phyloP scores from a whole-genome alignment of 805 yeast genomes.

The Barnettozyma sp. region DNA sequence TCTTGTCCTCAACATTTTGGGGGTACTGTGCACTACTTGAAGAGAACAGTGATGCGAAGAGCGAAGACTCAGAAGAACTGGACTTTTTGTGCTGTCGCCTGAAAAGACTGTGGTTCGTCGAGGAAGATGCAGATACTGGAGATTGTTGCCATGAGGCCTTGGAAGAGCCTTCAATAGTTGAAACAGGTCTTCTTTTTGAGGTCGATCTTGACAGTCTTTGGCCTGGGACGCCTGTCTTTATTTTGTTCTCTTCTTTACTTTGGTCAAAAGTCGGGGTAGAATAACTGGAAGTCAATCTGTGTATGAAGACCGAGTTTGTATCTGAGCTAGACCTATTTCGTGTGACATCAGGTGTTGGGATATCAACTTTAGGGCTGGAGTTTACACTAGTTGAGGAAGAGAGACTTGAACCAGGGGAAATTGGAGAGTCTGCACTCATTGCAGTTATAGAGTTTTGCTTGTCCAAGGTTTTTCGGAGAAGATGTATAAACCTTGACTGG shows the following conservation, averaged over 20 bases:
- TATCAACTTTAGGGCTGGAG: slow-evolving; percentile 15
- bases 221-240: neutral
- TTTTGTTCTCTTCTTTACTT: neutral
- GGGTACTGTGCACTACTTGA: slow-evolving; percentile 28
- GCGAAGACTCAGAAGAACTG: slow-evolving; percentile 51
- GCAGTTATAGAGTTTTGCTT: slow-evolving; percentile 19
- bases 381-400: slow-evolving; percentile 21
- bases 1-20: slow-evolving; percentile 16
- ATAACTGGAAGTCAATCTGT: slow-evolving; percentile 27
- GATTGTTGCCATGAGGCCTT: slow-evolving; percentile 24
- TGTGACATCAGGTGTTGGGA: neutral
- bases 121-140: slow-evolving; percentile 24
- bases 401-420: slow-evolving; percentile 9
- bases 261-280: slow-evolving; percentile 29
- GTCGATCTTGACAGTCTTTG: slow-evolving; percentile 2
- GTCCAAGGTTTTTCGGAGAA: slow-evolving; percentile 38
- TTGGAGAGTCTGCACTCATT: slow-evolving; percentile 12
- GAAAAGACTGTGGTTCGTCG: slow-evolving; percentile 38
- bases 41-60: slow-evolving; percentile 32
- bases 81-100: slow-evolving; percentile 60
- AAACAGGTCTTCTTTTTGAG: slow-evolving; percentile 28
- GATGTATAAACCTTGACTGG: slow-evolving; percentile 51
- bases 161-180: slow-evolving; percentile 31
- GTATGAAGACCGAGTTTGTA: slow-evolving; percentile 22
- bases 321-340: slow-evolving; percentile 21